These are phyloP conservation scores for Chlamydomonas sphaeroides DNA, from an alignment of 139 green algal species.

Conservation along the genomic window DNA sequence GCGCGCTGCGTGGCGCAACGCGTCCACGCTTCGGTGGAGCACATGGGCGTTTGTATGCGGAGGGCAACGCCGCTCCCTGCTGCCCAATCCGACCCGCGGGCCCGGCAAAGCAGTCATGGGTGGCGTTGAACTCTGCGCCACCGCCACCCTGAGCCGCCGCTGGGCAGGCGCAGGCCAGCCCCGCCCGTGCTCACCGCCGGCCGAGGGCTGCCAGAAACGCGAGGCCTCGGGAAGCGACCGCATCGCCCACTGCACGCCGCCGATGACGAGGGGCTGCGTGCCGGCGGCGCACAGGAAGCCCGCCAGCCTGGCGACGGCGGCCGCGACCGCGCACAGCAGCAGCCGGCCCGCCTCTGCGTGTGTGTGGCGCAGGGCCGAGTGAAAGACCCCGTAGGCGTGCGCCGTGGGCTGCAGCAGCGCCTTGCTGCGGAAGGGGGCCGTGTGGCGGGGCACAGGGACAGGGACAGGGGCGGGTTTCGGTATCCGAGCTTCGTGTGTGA, in stretches of 20 bases:
- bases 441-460: background rate
- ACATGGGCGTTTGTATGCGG: too few relatives aligned
- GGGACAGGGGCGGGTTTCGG: background rate
- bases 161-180: background rate
- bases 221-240: too few relatives aligned
- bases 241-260: too few relatives aligned
- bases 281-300: too few relatives aligned
- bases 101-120: too few relatives aligned
- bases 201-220: too few relatives aligned
- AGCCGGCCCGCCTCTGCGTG: background rate
- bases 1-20: too few relatives aligned
- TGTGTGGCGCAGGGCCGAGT: background rate
- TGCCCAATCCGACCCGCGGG: too few relatives aligned
- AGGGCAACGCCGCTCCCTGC: background rate
- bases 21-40: too few relatives aligned
- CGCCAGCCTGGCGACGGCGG: background rate
- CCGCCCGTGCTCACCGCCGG: background rate
- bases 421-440: background rate
- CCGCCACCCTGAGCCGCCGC: too few relatives aligned
- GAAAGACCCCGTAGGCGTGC: slow-evolving; percentile 1
- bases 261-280: too few relatives aligned
- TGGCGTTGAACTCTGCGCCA: too few relatives aligned
- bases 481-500: background rate
- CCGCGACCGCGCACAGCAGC: background rate
- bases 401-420: background rate